A percentile compares a stretch with the other conserved stretches of the same genome.
phyloP scores from a whole-genome alignment of 2,329 filamentous ascomycete species.

The Ophiostoma quercus region DNA sequence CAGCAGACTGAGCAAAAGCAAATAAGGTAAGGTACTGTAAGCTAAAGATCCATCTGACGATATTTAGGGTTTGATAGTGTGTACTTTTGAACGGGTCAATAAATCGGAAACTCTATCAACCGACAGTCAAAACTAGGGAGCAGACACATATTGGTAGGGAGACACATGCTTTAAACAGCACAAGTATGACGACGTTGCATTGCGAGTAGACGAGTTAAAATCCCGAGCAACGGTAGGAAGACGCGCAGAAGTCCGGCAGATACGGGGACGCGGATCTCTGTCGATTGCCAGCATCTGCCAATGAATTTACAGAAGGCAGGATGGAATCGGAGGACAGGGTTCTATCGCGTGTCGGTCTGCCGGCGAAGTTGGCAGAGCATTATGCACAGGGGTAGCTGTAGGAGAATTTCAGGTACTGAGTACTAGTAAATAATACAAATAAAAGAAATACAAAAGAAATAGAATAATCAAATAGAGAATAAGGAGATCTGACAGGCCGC shows the following conservation, averaged over 20 bases:
- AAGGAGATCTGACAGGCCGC: constrained; percentile 7
- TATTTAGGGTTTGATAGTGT: not conserved
- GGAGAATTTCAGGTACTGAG: not conserved
- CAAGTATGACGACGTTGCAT: constrained; percentile 5
- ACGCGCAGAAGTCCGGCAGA: not conserved
- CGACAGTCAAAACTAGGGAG: not conserved
- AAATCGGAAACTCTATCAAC: not conserved
- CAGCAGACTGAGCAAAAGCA: not conserved
- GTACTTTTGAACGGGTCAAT: not conserved
- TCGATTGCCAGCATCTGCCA: not conserved
- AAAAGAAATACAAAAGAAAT: not conserved
- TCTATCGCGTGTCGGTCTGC: not conserved
- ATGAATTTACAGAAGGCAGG: not conserved
- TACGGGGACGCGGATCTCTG: not conserved
- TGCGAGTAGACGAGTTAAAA: not conserved
- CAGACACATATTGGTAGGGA: not conserved
- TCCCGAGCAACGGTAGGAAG: not conserved
- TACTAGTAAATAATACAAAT: not conserved
- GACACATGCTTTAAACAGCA: not conserved
- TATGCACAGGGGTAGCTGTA: not conserved
- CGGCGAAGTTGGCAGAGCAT: constrained; percentile 1
- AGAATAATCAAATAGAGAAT: not conserved
- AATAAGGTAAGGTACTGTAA: no score
- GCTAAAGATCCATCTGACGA: not conserved
- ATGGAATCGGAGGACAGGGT: not conserved